Percentiles rank a stretch among this genome's conserved stretches.
Evolutionary conservation across 2,329 filamentous ascomycete species (phyloP).

Genomic region (Aspergillus fijiensis): DNA sequence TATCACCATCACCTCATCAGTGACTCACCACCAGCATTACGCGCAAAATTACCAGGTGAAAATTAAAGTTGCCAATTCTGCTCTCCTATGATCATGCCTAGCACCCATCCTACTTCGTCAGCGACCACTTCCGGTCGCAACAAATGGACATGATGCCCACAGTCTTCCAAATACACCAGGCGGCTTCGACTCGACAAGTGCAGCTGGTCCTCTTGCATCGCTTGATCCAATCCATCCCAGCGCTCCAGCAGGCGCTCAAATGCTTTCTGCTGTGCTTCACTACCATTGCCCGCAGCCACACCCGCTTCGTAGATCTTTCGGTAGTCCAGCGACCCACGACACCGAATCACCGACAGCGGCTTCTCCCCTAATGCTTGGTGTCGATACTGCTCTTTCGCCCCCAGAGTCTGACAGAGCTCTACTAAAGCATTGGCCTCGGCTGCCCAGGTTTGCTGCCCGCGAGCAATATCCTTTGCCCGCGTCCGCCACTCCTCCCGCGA

Average conservation of each 20-base stretch:
- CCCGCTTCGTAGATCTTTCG: constrained; percentile 34
- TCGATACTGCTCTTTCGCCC: constrained; percentile 33
- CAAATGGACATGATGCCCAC: constrained; percentile 42
- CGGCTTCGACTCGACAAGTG: constrained; percentile 30
- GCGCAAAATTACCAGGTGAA: not conserved
- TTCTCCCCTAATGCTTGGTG: constrained; percentile 26
- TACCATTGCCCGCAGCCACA: constrained; percentile 35
- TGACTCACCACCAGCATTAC: not conserved
- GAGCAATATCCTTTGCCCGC: constrained; percentile 31
- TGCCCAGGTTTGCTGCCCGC: constrained; percentile 20
- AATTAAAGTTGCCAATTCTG: too few species aligned
- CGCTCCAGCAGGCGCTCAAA: constrained; percentile 31
- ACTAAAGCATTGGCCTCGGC: constrained; percentile 24
- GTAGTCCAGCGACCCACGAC: constrained; percentile 34
- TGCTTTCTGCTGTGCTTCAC: constrained; percentile 27
- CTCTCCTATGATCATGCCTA: constrained; percentile 11
- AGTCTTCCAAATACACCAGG: constrained; percentile 34
- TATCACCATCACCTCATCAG: not conserved
- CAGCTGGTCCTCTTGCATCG: constrained; percentile 35
- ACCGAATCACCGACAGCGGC: constrained; percentile 40
- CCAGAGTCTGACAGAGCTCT: constrained; percentile 29
- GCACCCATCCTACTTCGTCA: constrained; percentile 38
- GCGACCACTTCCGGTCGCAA: constrained; percentile 38
- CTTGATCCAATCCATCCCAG: constrained; percentile 29
- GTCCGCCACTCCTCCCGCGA: constrained; percentile 36